Conservation (phyloP, 192 early-diverging fungal species). For the Entophlyctis luteolus region DNA sequence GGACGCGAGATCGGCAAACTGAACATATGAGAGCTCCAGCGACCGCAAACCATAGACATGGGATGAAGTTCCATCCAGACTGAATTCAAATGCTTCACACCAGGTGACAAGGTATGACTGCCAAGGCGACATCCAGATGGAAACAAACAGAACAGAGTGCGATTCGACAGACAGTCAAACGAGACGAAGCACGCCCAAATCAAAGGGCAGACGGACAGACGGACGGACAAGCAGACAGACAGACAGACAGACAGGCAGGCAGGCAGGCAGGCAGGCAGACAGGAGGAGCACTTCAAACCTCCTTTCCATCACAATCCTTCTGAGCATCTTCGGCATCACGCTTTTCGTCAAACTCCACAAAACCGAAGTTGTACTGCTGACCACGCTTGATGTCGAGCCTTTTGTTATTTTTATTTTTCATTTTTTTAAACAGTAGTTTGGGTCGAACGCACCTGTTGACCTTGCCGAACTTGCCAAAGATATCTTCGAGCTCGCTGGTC, state of each 20-base stretch:
- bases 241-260: no score
- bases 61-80: no score
- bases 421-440: neutral
- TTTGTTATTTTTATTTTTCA: neutral
- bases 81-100: no score
- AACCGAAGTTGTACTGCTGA: constrained; percentile 47
- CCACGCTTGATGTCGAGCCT: constrained; percentile 41
- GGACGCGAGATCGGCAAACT: no score
- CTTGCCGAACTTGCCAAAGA: constrained; percentile 51
- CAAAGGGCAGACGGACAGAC: neutral
- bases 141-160: no score
- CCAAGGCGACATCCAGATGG: no score
- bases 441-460: constrained; percentile 25
- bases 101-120: no score
- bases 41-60: no score
- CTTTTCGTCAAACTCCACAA: constrained; percentile 49
- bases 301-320: constrained; percentile 23
- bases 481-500: constrained; percentile 41
- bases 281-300: no score
- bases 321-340: constrained; percentile 45
- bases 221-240: neutral
- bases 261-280: no score
- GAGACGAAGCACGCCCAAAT: no score
- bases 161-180: neutral
- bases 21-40: no score